phyloP scores from a whole-genome alignment of 2,329 filamentous ascomycete species.

The Diaporthe sp. region DNA sequence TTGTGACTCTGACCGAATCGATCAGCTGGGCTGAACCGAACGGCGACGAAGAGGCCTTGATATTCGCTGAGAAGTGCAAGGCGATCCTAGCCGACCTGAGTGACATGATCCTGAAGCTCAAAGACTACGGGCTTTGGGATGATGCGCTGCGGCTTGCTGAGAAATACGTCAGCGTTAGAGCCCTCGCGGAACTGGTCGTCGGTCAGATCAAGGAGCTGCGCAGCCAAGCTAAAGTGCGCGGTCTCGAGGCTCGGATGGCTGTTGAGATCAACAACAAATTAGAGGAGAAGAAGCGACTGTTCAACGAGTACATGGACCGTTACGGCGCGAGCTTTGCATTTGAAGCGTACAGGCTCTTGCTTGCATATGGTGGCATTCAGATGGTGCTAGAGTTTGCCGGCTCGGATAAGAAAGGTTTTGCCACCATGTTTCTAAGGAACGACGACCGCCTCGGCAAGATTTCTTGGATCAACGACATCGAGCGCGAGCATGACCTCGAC shows the following conservation, averaged over 20 bases:
- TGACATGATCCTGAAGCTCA: conserved; percentile 65
- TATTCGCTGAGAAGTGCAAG: conserved; percentile 64
- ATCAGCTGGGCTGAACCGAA: conserved; percentile 63
- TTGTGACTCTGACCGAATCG: conserved; percentile 66
- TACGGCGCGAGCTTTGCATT: conserved; percentile 78
- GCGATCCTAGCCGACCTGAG: conserved; percentile 28
- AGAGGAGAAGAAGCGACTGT: conserved; percentile 61
- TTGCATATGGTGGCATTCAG: conserved; percentile 75
- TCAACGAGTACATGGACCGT: conserved; percentile 68
- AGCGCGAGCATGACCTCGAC: conserved; percentile 79
- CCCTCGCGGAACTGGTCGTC: conserved; percentile 68
- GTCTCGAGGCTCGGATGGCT: conserved; percentile 50
- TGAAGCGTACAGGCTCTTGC: conserved; percentile 84
- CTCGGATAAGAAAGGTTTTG: conserved; percentile 74
- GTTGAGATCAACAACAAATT: conserved; percentile 57
- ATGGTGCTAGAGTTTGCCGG: conserved; percentile 78
- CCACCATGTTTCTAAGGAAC: conserved; percentile 83
- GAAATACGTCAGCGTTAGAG: conserved; percentile 67
- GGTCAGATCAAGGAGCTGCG: conserved; percentile 62
- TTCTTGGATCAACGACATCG: conserved; percentile 94
- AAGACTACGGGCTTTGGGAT: conserved; percentile 68
- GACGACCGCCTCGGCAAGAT: conserved; percentile 80
- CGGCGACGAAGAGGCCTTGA: conserved; percentile 60
- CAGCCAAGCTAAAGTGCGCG: conserved; percentile 50
- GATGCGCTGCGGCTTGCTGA: conserved; percentile 70